These are phyloP conservation scores for Boeremia exigua DNA, from an alignment of 2,329 filamentous ascomycete genomes.

Conservation along the genomic window DNA sequence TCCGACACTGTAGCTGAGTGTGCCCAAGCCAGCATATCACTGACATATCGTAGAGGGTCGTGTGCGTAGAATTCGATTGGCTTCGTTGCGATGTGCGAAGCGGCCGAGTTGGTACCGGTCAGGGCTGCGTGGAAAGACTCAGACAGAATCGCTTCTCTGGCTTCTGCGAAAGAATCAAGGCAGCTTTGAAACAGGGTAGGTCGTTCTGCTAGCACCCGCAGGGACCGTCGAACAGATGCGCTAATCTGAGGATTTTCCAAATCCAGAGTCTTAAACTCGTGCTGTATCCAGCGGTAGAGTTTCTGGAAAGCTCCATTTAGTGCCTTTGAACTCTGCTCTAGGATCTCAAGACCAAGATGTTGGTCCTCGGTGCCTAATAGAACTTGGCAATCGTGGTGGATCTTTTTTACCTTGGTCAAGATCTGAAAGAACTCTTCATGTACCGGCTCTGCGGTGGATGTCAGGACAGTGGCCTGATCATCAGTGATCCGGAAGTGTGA, in stretches of 20 bases:
- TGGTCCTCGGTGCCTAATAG: conserved; percentile 91
- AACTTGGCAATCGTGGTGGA: conserved; percentile 86
- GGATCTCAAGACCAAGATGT: conserved; percentile 83
- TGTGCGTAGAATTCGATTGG: conserved; percentile 95
- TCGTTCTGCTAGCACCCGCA: conserved; percentile 86
- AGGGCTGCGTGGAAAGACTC: conserved; percentile 89
- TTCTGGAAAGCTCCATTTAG: conserved; percentile 93
- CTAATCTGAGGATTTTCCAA: conserved; percentile 94
- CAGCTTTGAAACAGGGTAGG: conserved; percentile 93
- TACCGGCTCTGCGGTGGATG: conserved; percentile 79
- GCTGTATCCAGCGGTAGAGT: conserved; percentile 92
- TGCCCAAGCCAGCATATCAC: conserved; percentile 97
- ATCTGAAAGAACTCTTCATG: conserved; percentile 83
- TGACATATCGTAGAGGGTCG: conserved; percentile 87
- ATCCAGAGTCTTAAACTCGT: conserved; percentile 89
- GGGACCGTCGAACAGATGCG: conserved; percentile 78
- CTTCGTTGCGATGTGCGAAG: conserved; percentile 67
- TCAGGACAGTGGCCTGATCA: conserved; percentile 77
- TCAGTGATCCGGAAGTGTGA: conserved; percentile 85
- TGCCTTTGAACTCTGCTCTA: conserved; percentile 87
- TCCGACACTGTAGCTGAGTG: conserved; percentile 95
- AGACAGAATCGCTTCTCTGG: conserved; percentile 82
- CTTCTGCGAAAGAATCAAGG: conserved; percentile 90
- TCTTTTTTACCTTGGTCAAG: conserved; percentile 80
- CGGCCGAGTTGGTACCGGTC: conserved; percentile 71